Base-by-base conservation (phyloP, 148 eudicot species). In the Vaccinium vitisidaea region DNA sequence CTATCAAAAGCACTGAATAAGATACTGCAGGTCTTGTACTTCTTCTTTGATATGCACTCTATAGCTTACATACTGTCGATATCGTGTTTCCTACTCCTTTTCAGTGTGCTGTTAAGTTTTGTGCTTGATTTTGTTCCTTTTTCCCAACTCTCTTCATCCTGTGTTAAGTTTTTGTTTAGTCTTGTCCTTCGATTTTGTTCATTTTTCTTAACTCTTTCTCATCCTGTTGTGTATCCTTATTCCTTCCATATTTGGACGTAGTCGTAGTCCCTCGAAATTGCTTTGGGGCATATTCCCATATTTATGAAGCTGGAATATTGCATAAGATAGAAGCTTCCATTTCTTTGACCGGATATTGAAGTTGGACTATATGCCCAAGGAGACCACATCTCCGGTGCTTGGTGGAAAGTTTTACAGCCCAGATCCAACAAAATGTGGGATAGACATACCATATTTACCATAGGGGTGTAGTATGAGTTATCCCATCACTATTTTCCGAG, bases 1-100 rank as follows among this genome's bases (percentile, higher is more conserved):
- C 90, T 94, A 61, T 81, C 94, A 79, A 96, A 92, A 83, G 93
- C 99, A 21, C 61, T 96, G 27, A 96, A 94, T 76, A 90, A 79
- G 83, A 96, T 96, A 49, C 59, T 96, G 82, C 94, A 94, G 97
- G 99, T 93, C 7, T 32, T 21, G 55, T 56, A 71, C 48, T 3
- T 87, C 36, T 32, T 1, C 49, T 36, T 39, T 56, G 36, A 49
- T 43, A 0, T 39, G 69, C 53, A 10, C 56, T 18, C 19, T 16
- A 6, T 14, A 19, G 77, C 50, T 74, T 74, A 18, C 50, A 74
- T 7, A 65, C 7, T 23, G 30, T 2, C 14, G 32, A 16, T 65
- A 2, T 13, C 3, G 36, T 32, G 36, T 32, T 32, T 32, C 36
- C 65, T 16, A 19, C 65, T 59, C 65, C 7, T 18, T 2, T 32